Evolutionary conservation across 1,284 basidiomycete genomes (phyloP).

Genomic region (Sporisorium reilianum): DNA sequence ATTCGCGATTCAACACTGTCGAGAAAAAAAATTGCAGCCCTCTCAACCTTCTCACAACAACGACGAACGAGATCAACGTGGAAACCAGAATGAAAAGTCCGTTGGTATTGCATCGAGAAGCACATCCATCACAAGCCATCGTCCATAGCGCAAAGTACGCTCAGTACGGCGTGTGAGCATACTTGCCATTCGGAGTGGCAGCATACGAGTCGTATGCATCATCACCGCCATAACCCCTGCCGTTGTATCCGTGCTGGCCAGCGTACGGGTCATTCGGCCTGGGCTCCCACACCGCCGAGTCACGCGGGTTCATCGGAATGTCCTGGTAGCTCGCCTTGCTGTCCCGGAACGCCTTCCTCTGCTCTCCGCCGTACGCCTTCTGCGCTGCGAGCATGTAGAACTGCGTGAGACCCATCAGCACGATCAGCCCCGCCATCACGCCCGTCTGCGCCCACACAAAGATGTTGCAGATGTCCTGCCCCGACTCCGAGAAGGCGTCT

Average conservation of each 20-base stretch:
- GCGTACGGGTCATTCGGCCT: slow-evolving; percentile 26
- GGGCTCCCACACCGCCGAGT: slow-evolving; percentile 58
- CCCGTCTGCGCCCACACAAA: slow-evolving; percentile 67
- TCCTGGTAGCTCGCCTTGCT: slow-evolving; percentile 42
- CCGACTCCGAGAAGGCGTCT: slow-evolving; percentile 33
- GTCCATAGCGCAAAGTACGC: not conserved
- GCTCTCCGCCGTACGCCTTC: slow-evolving; percentile 60
- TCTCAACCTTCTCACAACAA: too few species aligned
- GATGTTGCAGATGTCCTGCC: slow-evolving; percentile 61
- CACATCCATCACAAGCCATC: not conserved
- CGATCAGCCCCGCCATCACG: slow-evolving; percentile 60
- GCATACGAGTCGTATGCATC: slow-evolving; percentile 37
- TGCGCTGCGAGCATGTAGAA: slow-evolving; percentile 67
- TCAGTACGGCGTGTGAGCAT: slow-evolving; percentile 28
- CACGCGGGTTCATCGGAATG: slow-evolving; percentile 57
- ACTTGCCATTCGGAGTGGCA: slow-evolving; percentile 27
- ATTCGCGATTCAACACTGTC: not conserved
- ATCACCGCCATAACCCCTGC: slow-evolving; percentile 4
- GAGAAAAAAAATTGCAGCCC: not conserved
- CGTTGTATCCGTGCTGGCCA: slow-evolving; percentile 11
- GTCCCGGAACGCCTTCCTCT: slow-evolving; percentile 44
- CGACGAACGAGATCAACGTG: not conserved
- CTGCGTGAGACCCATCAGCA: slow-evolving; percentile 64
- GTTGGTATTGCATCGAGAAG: slow-evolving; percentile 18
- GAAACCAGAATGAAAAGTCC: slow-evolving; percentile 5